A percentile compares a stretch with the other conserved stretches of the same genome.
Conservation (phyloP, 176 grass and related monocot species). For the Saccharum spontaneum region DNA sequence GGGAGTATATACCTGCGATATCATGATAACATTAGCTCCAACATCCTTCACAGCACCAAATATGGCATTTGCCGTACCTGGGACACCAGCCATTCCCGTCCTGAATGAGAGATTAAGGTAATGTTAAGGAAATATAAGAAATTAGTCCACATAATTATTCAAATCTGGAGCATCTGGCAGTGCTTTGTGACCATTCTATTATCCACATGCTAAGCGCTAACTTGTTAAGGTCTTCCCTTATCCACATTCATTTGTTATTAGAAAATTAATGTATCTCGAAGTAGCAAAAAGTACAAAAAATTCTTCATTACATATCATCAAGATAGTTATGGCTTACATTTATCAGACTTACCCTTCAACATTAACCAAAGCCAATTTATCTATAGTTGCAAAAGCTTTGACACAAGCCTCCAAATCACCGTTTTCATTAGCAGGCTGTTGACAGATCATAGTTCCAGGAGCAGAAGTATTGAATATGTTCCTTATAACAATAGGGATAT, state of each 20-base stretch:
- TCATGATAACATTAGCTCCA: conserved; percentile 93
- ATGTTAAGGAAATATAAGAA: not conserved
- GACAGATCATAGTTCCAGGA: conserved; percentile 78
- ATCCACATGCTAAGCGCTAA: not conserved
- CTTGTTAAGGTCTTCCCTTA: not conserved
- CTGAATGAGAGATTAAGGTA: conserved; percentile 40
- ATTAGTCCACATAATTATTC: not conserved
- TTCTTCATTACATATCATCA: not conserved
- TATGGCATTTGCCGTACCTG: conserved; percentile 83
- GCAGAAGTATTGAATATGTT: conserved; percentile 82
- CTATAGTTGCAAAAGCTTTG: conserved; percentile 87
- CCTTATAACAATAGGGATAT: conserved; percentile 76
- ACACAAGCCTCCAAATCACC: conserved; percentile 63
- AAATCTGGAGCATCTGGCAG: not conserved
- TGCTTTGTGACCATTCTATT: not conserved
- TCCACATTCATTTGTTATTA: not conserved
- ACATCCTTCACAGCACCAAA: conserved; percentile 86
- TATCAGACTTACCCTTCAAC: conserved; percentile 70
- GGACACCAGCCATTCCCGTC: conserved; percentile 93
- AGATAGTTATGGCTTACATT: not conserved
- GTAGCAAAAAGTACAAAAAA: not conserved
- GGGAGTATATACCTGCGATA: conserved; percentile 63
- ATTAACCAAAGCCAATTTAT: conserved; percentile 77
- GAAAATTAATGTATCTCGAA: not conserved
- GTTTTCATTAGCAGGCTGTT: conserved; percentile 56